Conservation (phyloP, 75 land plant species). For the Adiantum capillusveneris region DNA sequence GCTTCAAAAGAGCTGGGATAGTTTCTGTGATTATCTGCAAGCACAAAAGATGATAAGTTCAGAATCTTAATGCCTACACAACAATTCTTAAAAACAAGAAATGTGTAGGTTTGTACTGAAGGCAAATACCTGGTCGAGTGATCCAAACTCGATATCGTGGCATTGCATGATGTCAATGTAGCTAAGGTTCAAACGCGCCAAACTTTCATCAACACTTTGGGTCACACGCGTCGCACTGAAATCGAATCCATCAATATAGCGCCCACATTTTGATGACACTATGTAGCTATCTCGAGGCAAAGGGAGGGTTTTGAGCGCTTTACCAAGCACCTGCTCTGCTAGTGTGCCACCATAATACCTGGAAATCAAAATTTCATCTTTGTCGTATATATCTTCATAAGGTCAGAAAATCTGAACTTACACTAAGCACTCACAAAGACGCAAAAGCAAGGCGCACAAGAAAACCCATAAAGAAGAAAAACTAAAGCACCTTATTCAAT, state of each 20-base stretch:
- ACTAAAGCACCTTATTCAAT: too few species aligned
- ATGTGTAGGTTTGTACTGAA: too few species aligned
- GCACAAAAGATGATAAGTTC: neutral
- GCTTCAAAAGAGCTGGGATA: slow-evolving; percentile 80
- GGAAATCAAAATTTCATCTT: too few species aligned
- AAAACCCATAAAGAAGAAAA: too few species aligned
- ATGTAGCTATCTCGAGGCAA: slow-evolving; percentile 61
- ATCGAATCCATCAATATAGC: slow-evolving; percentile 88
- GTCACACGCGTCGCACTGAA: slow-evolving; percentile 93
- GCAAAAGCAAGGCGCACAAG: too few species aligned
- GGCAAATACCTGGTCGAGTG: slow-evolving; percentile 79
- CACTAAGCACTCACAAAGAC: too few species aligned
- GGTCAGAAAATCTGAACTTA: too few species aligned
- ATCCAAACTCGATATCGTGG: slow-evolving; percentile 95
- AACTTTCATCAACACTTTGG: slow-evolving; percentile 86
- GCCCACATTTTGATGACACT: slow-evolving; percentile 91
- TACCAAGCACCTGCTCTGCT: slow-evolving; percentile 80
- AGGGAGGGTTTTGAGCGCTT: slow-evolving; percentile 48
- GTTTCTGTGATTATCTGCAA: slow-evolving; percentile 82
- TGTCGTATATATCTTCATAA: too few species aligned
- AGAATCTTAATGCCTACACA: too few species aligned
- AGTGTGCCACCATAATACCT: slow-evolving; percentile 93
- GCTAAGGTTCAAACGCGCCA: slow-evolving; percentile 63
- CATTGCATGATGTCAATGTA: slow-evolving; percentile 91
- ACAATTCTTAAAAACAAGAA: too few species aligned